A percentile compares a stretch with the other conserved stretches of the same genome.
Evolutionary conservation across 2,329 filamentous ascomycete species (phyloP).

Genomic region (Phaeomoniella chlamydospora): DNA sequence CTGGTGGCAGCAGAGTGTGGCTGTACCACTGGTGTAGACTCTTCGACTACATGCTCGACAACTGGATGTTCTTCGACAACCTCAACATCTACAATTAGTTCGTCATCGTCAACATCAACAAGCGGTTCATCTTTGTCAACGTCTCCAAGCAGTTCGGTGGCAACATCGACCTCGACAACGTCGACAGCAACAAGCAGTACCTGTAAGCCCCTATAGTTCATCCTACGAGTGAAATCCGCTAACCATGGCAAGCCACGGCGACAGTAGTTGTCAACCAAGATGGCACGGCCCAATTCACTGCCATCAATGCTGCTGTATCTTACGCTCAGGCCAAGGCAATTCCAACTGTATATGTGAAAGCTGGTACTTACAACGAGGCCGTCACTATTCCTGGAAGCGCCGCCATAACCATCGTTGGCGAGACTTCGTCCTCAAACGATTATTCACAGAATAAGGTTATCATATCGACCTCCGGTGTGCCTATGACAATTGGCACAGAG

Average conservation of each 20-base stretch:
- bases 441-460: constrained; percentile 24
- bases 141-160: neutral
- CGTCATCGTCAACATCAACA: too few species aligned
- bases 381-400: constrained; percentile 24
- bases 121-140: neutral
- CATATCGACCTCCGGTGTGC: constrained; percentile 13
- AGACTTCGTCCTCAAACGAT: constrained; percentile 14
- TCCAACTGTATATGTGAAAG: constrained; percentile 27
- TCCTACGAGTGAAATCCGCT: neutral
- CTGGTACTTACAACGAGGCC: constrained; percentile 30
- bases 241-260: constrained; percentile 4
- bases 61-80: too few species aligned
- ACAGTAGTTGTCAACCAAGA: constrained; percentile 29
- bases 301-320: constrained; percentile 27
- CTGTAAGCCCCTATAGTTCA: neutral
- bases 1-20: too few species aligned
- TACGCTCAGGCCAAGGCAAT: constrained; percentile 26
- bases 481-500: constrained; percentile 17
- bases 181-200: neutral
- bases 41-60: too few species aligned
- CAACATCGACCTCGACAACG: neutral
- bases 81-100: too few species aligned
- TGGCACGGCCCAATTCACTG: constrained; percentile 29
- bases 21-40: too few species aligned
- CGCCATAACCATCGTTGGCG: constrained; percentile 26